Conservation (phyloP, 148 eudicot genomes). For the Chenopodium quinoa region DNA sequence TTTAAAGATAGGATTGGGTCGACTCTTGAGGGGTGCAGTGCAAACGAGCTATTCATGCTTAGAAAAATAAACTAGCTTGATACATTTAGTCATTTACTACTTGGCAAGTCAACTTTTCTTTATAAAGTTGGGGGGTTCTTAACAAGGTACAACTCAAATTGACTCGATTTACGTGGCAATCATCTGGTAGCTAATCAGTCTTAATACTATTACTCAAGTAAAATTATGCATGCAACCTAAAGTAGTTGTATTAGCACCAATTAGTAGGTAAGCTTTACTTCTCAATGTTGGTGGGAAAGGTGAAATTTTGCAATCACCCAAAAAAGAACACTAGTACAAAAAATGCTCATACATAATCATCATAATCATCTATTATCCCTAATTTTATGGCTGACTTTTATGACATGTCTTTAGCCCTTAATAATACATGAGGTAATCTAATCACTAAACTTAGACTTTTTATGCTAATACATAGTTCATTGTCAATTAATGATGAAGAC, state of each 20-base stretch:
- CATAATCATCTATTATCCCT: background rate
- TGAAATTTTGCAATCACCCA: background rate
- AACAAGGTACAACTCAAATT: too few species aligned
- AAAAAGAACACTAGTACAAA: background rate
- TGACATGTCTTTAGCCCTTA: background rate
- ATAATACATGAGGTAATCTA: background rate
- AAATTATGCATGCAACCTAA: background rate
- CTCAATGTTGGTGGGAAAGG: constrained; percentile 11
- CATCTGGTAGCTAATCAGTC: too few species aligned
- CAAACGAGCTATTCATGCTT: too few species aligned
- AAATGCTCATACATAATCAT: background rate
- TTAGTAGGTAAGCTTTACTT: background rate
- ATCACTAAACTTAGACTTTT: background rate
- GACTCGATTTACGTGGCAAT: too few species aligned
- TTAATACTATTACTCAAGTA: too few species aligned
- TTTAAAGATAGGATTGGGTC: too few species aligned
- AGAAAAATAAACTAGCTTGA: too few species aligned
- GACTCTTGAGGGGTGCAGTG: too few species aligned
- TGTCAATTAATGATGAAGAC: background rate
- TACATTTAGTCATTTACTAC: too few species aligned
- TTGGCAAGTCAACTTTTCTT: too few species aligned
- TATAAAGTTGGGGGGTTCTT: too few species aligned
- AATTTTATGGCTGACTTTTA: background rate
- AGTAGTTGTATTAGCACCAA: background rate
- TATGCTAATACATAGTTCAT: background rate